Conservation (phyloP, 768 basidiomycete species). For the Boletus pseudo-olivaceus region DNA sequence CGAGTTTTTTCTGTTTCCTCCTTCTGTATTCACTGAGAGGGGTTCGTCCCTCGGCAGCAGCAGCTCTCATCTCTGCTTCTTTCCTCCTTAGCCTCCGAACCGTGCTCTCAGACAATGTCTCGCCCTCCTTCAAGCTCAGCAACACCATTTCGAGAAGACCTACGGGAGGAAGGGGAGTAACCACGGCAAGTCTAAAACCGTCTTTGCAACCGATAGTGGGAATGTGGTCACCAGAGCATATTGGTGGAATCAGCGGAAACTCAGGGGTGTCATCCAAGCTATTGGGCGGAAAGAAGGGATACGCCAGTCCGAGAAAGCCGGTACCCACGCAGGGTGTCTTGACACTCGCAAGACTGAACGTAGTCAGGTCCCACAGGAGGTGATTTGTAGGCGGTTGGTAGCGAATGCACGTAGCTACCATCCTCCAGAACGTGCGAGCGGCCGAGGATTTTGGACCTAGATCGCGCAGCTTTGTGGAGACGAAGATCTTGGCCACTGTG, state of each 20-base stretch:
- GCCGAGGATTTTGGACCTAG: constrained; percentile 24
- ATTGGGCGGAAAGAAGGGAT: not conserved
- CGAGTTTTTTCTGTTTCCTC: constrained; percentile 18
- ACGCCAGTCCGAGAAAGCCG: constrained; percentile 21
- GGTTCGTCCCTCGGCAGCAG: constrained; percentile 19
- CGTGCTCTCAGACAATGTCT: constrained; percentile 24
- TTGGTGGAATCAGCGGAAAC: constrained; percentile 9
- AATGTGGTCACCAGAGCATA: constrained; percentile 15
- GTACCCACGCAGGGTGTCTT: constrained; percentile 18
- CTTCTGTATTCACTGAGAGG: constrained; percentile 22
- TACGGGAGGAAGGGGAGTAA: constrained; percentile 21
- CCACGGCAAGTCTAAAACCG: constrained; percentile 11
- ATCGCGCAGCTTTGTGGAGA: constrained; percentile 25
- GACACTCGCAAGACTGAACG: constrained; percentile 26
- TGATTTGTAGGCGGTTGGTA: constrained; percentile 22
- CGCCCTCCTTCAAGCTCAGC: constrained; percentile 24
- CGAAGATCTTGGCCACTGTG: constrained; percentile 23
- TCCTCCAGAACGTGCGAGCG: constrained; percentile 23
- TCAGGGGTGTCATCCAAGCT: constrained; percentile 21
- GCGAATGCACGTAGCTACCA: constrained; percentile 23
- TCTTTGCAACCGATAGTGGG: constrained; percentile 1
- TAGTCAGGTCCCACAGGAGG: constrained; percentile 18
- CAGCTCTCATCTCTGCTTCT: constrained; percentile 18
- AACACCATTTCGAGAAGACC: constrained; percentile 18
- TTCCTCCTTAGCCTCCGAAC: constrained; percentile 23